phyloP scores from a whole-genome alignment of 768 basidiomycete genomes.

The Leucogyrophana mollusca region DNA sequence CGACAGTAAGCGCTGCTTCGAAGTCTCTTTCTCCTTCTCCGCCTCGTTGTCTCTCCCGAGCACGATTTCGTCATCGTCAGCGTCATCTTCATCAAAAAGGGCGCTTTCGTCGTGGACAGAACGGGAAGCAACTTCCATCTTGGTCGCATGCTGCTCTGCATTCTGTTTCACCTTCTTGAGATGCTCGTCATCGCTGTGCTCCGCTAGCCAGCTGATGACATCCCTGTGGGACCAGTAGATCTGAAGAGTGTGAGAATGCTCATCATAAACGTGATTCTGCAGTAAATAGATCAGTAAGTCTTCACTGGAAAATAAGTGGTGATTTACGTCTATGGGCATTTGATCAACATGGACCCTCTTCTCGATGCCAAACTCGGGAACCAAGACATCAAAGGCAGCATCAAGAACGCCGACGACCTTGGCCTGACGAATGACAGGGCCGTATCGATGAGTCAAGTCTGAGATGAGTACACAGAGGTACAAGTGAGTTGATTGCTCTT shows the following conservation, averaged over 20 bases:
- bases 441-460: constrained; percentile 91
- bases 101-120: constrained; percentile 86
- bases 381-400: constrained; percentile 93
- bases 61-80: constrained; percentile 80
- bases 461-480: constrained; percentile 94
- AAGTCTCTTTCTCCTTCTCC: constrained; percentile 52
- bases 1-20: constrained; percentile 76
- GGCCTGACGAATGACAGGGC: constrained; percentile 94
- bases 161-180: constrained; percentile 92
- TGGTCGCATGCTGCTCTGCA: constrained; percentile 85
- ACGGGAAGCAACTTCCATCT: constrained; percentile 88
- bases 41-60: constrained; percentile 54
- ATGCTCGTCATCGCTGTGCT: constrained; percentile 95
- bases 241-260: constrained; percentile 87
- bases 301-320: neutral
- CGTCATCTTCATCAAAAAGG: constrained; percentile 86
- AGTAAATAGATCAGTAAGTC: constrained; percentile 15
- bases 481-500: constrained; percentile 94
- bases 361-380: constrained; percentile 98
- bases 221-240: constrained; percentile 96
- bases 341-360: constrained; percentile 98
- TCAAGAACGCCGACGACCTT: constrained; percentile 95
- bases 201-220: constrained; percentile 92
- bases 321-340: constrained; percentile 92
- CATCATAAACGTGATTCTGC: constrained; percentile 94